phyloP scores from a whole-genome alignment of 78 protist species.

The Chrysochromulina parva region DNA sequence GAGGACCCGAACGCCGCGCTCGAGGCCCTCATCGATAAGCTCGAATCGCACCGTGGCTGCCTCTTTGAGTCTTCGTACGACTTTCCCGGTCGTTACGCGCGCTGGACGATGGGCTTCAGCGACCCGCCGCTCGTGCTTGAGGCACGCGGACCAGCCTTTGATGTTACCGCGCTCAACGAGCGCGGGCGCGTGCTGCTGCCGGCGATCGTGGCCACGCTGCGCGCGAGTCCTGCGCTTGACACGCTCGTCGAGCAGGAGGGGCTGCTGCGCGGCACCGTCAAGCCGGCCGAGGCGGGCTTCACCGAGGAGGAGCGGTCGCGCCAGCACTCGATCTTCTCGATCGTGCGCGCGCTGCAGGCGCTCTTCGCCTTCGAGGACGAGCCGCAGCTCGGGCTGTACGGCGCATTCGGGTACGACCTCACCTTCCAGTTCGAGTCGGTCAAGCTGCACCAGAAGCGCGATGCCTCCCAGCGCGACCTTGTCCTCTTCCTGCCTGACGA shows the following conservation, averaged over 20 bases:
- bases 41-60: not conserved
- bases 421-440: slow-evolving; percentile 37
- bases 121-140: slow-evolving; percentile 25
- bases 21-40: not conserved
- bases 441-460: not conserved
- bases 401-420: slow-evolving; percentile 53
- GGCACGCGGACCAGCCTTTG: not conserved
- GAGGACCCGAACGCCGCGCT: not conserved
- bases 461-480: not conserved
- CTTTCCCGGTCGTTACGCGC: slow-evolving; percentile 23
- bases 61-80: slow-evolving; percentile 18
- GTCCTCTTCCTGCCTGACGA: slow-evolving; percentile 41
- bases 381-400: slow-evolving; percentile 45
- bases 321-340: slow-evolving; percentile 51
- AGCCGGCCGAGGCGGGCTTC: not conserved
- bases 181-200: slow-evolving; percentile 30
- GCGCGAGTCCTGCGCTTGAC: not conserved
- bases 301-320: slow-evolving; percentile 42
- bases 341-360: slow-evolving; percentile 19
- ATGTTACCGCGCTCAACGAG: slow-evolving; percentile 34
- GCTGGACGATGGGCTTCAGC: slow-evolving; percentile 36
- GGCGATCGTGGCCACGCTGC: not conserved
- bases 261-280: not conserved
- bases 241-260: not conserved
- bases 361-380: slow-evolving; percentile 6